Evolutionary conservation across 2,329 filamentous ascomycete genomes (phyloP).

Genomic region (Ophiocordyceps robertsii): DNA sequence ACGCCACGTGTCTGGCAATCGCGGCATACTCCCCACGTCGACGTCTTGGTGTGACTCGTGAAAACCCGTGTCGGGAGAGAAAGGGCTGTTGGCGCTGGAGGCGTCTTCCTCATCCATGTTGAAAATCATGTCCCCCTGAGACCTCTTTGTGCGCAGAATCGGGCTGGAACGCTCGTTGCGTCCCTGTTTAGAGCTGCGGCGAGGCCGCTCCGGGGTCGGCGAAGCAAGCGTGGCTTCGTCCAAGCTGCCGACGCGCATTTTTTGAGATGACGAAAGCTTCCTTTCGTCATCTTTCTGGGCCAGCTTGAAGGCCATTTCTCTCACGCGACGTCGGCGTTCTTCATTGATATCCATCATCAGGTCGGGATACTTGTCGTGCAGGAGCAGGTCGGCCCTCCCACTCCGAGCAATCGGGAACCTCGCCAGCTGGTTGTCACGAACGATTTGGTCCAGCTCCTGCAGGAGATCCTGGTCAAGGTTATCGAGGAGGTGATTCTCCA

Average conservation of each 20-base stretch:
- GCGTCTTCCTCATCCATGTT: constrained; percentile 75
- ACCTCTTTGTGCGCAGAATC: constrained; percentile 52
- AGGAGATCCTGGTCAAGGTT: constrained; percentile 78
- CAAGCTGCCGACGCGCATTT: constrained; percentile 44
- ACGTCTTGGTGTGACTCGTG: constrained; percentile 8
- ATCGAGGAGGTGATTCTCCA: constrained; percentile 80
- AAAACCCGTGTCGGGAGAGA: constrained; percentile 8
- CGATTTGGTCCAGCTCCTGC: constrained; percentile 63
- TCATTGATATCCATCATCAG: constrained; percentile 54
- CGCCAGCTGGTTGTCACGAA: constrained; percentile 69
- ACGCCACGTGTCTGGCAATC: constrained; percentile 17
- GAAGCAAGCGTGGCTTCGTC: constrained; percentile 42
- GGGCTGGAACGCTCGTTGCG: constrained; percentile 52
- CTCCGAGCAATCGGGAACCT: constrained; percentile 67
- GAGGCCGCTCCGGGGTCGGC: constrained; percentile 28
- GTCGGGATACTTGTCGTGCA: constrained; percentile 52
- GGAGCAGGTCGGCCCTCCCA: constrained; percentile 51
- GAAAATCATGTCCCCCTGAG: constrained; percentile 71
- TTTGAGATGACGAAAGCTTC: constrained; percentile 46
- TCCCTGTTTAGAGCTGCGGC: constrained; percentile 30
- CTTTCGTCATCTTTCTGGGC: constrained; percentile 52
- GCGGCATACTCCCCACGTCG: constrained; percentile 15
- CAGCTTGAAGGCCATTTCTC: constrained; percentile 59
- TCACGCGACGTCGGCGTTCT: constrained; percentile 55
- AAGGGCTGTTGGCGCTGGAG: constrained; percentile 15